Base-by-base conservation (phyloP, 1,284 basidiomycete species). In the Cutaneotrichosporon dermatis region DNA sequence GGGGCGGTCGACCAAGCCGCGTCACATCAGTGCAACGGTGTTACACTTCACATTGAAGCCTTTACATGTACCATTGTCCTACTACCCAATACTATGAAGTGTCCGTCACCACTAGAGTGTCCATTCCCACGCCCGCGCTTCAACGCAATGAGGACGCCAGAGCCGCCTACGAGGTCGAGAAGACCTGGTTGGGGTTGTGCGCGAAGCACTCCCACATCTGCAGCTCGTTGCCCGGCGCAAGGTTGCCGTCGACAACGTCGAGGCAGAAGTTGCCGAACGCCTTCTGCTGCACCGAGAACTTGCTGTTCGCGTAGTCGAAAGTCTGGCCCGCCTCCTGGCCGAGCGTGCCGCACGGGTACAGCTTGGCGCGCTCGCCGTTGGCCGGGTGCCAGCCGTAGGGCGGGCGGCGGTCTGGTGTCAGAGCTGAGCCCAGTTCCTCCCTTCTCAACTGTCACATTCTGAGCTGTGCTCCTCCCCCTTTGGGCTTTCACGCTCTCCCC, bases 131-230 rank as follows among this genome's bases (percentile, higher is more conserved):
- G 42, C 4, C 25, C 25, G 25, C 25, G 25, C 25, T 25, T 25
- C 25, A 25, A 25, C 25, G 25, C 25, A 25, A 25, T 25, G 25
- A 25, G 25, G 25, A 25, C 25, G 25, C 25, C 25, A 25, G 25
- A 25, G 25, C 25, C 25, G 45, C 13, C 12, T 36, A 49, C 33
- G 46, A 49, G 46, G 35, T 49, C 46, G 46, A 49, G 46, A 49
- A 63, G 35, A 58, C 9, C 59, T 66, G 65, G 57, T 66, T 64
- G 34, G 55, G 55, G 62, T 66, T 66, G 41, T 55, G 55, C 34
- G 15, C 6, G 41, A 36, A 33, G 51, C 64, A 66, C 58, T 65
- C 39, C 69, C 69, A 72, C 41, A 61, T 65, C 60, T 70, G 70
- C 16, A 67, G 33, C 35, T 63, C 62, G 42, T 64, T 64, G 6